Base-by-base conservation (phyloP, 2,329 filamentous ascomycete genomes). In the Cordyceps fumosorosea region DNA sequence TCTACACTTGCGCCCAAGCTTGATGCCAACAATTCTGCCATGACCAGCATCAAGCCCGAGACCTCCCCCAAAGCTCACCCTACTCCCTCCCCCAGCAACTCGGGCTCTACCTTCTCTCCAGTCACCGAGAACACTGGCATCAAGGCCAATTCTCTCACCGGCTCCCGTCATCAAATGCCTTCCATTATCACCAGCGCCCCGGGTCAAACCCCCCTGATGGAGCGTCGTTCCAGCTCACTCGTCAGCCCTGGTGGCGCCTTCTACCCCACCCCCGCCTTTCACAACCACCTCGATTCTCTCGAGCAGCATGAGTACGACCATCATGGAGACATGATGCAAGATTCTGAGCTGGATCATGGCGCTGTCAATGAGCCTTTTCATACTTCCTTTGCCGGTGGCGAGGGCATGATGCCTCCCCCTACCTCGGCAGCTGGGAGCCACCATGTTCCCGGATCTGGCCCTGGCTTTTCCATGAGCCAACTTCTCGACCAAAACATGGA, bases 241-340 rank as follows among this genome's bases (percentile, higher is more conserved):
- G 42, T 53, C 34, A 74, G 74, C 66, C 72, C 77, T 52, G 70
- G 77, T 64, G 74, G 80, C 55, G 73, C 81, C 59, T 96, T 89
- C 76, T 97, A 96, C 73, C 87, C 90, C 56, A 89, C 91, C 63
- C 89, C 90, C 20, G 78, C 80, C 2, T 97, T 96, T 77, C 91
- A 96, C 72, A 95, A 90, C 74, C 93, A 97, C 75, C 93, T 96
- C 76, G 90, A 96, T 76, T 91, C 96, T 81, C 86, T 98, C 75
- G 93, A 98, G 80, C 92, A 96, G 80, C 92, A 96, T 83, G 93
- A 98, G 80, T 98, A 97, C 78, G 93, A 97, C 74, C 89, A 91
- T 61, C 90, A 91, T 77, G 85, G 85, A 74, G 91, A 93, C 70
- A 90, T 96, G 82, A 86, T 96, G 74, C 93, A 97, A 70, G 90